These are phyloP conservation scores for Penicillium thymicola DNA, from an alignment of 2,329 filamentous ascomycete genomes.

Conservation along the genomic window DNA sequence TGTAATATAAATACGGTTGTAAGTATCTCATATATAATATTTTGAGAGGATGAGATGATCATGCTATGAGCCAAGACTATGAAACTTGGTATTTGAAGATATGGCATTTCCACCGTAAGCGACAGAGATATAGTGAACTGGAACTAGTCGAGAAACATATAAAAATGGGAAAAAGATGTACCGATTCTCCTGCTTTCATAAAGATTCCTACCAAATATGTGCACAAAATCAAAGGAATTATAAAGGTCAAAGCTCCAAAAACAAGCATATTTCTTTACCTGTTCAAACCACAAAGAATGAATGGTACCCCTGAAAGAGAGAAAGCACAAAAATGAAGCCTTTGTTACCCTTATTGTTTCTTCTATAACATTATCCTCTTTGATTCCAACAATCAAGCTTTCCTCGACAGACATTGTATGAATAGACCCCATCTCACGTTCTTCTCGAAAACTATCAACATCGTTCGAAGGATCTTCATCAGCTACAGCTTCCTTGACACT, in stretches of 20 bases:
- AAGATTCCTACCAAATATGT: neutral
- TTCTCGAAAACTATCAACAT: neutral
- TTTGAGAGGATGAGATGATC: neutral
- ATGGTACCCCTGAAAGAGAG: neutral
- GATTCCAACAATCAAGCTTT: neutral
- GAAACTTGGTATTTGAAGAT: neutral
- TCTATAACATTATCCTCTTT: neutral
- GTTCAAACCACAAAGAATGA: neutral
- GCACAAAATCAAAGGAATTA: neutral
- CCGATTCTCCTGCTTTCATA: no score
- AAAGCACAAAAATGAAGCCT: neutral
- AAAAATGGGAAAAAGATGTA: no score
- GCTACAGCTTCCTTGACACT: no score
- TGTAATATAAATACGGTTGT: no score
- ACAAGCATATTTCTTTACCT: constrained; percentile 12
- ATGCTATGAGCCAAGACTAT: neutral
- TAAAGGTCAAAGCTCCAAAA: neutral
- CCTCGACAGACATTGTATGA: neutral
- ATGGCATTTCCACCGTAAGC: no score
- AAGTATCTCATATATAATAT: neutral
- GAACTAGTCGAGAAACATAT: no score
- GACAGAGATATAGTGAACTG: no score
- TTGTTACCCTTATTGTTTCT: neutral
- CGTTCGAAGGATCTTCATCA: neutral
- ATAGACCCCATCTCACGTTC: neutral